Evolutionary conservation across 78 protist genomes (phyloP).

Genomic region (Diacronema lutheri): DNA sequence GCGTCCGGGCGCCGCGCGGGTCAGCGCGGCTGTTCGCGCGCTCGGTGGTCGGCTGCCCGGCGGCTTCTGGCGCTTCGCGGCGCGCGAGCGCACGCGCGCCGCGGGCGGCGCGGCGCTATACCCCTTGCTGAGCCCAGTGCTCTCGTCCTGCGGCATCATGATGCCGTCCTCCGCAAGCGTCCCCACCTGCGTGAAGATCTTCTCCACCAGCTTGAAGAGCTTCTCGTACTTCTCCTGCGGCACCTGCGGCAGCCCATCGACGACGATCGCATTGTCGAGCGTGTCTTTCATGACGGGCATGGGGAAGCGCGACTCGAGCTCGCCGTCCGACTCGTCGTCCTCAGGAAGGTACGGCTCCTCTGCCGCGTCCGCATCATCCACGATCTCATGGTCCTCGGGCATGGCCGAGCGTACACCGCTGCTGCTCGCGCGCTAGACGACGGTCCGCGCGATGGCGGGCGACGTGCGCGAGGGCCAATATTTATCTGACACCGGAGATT

Average conservation of each 20-base stretch:
- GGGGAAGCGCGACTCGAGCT: not conserved
- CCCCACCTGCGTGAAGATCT: conserved; percentile 8
- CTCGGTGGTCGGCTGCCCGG: too few relatives aligned
- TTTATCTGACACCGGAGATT: too few relatives aligned
- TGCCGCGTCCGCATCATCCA: too few relatives aligned
- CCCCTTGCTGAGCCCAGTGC: not conserved
- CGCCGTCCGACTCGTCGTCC: not conserved
- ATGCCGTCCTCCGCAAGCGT: not conserved
- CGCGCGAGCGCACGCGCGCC: not conserved
- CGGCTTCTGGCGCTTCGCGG: not conserved
- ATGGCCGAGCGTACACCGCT: too few relatives aligned
- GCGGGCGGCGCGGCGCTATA: not conserved
- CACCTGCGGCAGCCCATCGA: conserved; percentile 5
- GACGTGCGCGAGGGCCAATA: too few relatives aligned
- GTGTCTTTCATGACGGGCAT: not conserved
- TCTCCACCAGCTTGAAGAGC: not conserved
- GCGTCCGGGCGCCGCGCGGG: not conserved
- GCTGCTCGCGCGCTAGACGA: too few relatives aligned
- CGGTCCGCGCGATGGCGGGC: too few relatives aligned
- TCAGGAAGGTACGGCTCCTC: not conserved
- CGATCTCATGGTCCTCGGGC: too few relatives aligned
- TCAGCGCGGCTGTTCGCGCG: too few relatives aligned
- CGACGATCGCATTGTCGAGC: not conserved
- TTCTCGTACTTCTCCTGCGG: not conserved
- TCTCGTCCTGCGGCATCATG: not conserved